Evolutionary conservation across 495 filamentous ascomycete genomes (phyloP), one percentile per base, ranked within the genome.

Genomic region (Daldinia bambusicola): DNA sequence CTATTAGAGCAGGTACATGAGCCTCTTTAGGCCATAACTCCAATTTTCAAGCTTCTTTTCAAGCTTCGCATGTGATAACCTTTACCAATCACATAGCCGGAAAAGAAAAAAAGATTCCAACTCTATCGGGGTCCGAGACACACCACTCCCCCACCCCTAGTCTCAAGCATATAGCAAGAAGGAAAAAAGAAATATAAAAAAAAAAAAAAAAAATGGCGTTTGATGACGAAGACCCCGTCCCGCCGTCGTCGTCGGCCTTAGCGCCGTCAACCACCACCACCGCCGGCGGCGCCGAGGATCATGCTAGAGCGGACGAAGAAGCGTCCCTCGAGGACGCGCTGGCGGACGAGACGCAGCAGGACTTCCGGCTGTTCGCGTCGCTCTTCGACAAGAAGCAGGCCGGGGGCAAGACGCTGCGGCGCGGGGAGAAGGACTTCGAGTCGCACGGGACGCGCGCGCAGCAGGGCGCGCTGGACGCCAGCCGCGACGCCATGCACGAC

Each of bases 371-470:
- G 67, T 85, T 97, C 51, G 82, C 84, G 40, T 80, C 84, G 51
- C 76, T 90, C 53, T 88, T 87, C 68, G 78, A 80, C 61, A 79
- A 77, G 48, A 64, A 67, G 16, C 67, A 79, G 58, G 74, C 83
- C 14, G 79, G 79, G 6, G 79, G 81, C 22, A 81, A 81, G 75
- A 77, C 80, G 4, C 79, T 85, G 58, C 81, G 83, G 18, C 78
- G 77, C 43, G 95, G 95, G 55, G 92, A 95, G 76, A 99, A 99
- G 78, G 95, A 99, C 82, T 99, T 98, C 78, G 95, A 98, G 80
- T 88, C 92, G 13, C 92, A 98, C 78, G 92, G 91, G 63, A 98
- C 95, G 13, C 82, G 87, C 51, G 87, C 90, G 61, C 95, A 99
- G 79, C 87, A 88, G 69, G 80, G 85, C 57, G 85, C 90, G 26